These are phyloP conservation scores for Fraxinus platypoda DNA, from an alignment of 305 asterid species.

Conservation along the genomic window DNA sequence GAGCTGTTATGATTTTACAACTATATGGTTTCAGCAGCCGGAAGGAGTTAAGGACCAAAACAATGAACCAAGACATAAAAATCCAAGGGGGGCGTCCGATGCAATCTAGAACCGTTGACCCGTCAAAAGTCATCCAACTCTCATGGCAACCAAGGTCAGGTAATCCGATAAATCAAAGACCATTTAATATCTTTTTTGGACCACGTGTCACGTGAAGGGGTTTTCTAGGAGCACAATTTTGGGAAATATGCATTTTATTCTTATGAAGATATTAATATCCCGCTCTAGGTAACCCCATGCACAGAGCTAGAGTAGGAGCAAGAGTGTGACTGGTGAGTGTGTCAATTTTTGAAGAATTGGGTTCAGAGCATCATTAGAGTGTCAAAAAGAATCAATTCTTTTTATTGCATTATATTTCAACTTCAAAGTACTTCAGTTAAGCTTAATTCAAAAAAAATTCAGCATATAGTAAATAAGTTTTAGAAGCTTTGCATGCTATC, in stretches of 20 bases:
- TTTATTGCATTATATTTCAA: not conserved
- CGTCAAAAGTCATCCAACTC: conserved; percentile 60
- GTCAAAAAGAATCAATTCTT: not conserved
- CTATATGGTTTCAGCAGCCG: conserved; percentile 33
- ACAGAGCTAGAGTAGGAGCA: not conserved
- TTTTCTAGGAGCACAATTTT: not conserved
- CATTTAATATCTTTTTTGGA: conserved; percentile 24
- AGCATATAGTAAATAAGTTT: not conserved
- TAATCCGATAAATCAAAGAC: conserved; percentile 34
- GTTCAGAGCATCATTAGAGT: not conserved
- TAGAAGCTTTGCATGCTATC: not conserved
- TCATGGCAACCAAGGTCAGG: conserved; percentile 98
- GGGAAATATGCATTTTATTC: not conserved
- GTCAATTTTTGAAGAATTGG: not conserved
- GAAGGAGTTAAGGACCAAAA: conserved; percentile 54
- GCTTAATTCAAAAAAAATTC: not conserved
- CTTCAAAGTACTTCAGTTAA: not conserved
- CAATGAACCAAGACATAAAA: conserved; percentile 35
- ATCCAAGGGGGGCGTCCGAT: conserved; percentile 26
- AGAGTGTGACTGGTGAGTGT: not conserved
- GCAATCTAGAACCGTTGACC: conserved; percentile 42
- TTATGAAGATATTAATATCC: conserved; percentile 1
- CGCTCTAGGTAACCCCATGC: not conserved
- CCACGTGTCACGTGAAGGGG: conserved; percentile 15
- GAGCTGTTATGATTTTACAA: conserved; percentile 18